phyloP scores from a whole-genome alignment of 176 grass and related monocot species.

The bread wheat (Triticum aestivum) region DNA sequence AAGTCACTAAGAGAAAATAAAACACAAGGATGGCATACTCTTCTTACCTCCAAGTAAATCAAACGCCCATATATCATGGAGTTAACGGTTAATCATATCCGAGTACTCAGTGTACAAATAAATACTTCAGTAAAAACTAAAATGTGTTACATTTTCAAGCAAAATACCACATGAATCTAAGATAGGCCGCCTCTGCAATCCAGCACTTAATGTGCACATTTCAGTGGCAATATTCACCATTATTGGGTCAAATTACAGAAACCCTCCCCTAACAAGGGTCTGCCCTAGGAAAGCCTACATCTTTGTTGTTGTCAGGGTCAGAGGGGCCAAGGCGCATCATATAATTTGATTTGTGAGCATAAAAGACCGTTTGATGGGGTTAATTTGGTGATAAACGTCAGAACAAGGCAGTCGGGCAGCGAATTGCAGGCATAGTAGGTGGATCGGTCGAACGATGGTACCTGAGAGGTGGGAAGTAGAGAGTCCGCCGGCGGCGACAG shows the following conservation, averaged over 20 bases:
- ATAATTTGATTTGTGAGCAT: too few relatives aligned
- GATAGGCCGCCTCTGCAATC: constrained; percentile 1
- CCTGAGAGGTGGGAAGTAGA: not conserved
- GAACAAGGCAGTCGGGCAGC: not conserved
- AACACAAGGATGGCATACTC: not conserved
- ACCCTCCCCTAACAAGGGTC: too few relatives aligned
- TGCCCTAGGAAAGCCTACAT: too few relatives aligned
- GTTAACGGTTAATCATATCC: not conserved
- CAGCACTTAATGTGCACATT: not conserved
- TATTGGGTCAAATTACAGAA: too few relatives aligned
- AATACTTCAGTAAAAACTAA: not conserved
- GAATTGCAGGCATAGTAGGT: not conserved
- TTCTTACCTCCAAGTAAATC: too few relatives aligned
- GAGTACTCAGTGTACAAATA: too few relatives aligned
- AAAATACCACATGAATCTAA: not conserved
- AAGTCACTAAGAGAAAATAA: not conserved
- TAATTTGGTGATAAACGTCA: not conserved
- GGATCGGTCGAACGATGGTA: not conserved
- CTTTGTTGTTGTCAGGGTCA: too few relatives aligned
- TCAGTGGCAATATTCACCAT: not conserved
- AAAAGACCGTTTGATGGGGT: too few relatives aligned
- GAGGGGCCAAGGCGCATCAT: too few relatives aligned
- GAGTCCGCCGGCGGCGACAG: not conserved
- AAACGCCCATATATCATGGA: not conserved
- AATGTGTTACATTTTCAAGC: not conserved